These are phyloP conservation scores for Fusarium musae DNA, from an alignment of 2,329 filamentous ascomycete genomes.

Conservation along the genomic window DNA sequence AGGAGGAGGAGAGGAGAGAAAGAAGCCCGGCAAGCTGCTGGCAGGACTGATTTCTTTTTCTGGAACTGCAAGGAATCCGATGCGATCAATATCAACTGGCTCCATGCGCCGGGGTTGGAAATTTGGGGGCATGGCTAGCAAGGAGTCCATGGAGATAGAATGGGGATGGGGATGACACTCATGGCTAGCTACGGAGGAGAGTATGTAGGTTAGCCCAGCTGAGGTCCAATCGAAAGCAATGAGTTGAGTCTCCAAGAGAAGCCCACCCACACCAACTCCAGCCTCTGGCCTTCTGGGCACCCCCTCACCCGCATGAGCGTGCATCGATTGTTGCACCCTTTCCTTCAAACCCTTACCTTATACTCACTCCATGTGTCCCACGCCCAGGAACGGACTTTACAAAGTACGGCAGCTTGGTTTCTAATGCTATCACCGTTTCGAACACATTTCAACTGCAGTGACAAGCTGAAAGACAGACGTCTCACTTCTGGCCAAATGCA, in stretches of 20 bases:
- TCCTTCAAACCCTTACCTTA: slow-evolving; percentile 17
- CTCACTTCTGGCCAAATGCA: slow-evolving; percentile 7
- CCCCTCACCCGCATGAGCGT: slow-evolving; percentile 1
- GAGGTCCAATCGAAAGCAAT: slow-evolving; percentile 27
- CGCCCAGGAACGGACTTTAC: slow-evolving; percentile 21
- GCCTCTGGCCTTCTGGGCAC: slow-evolving; percentile 3
- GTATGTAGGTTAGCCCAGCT: background rate
- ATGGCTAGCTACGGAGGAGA: slow-evolving; percentile 13
- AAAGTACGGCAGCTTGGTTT: background rate
- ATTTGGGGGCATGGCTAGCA: slow-evolving; percentile 27
- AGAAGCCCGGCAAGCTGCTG: slow-evolving; percentile 2
- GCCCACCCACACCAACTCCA: slow-evolving; percentile 33
- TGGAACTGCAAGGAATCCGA: slow-evolving; percentile 31
- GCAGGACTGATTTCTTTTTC: slow-evolving; percentile 13
- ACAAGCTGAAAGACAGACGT: background rate
- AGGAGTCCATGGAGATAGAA: slow-evolving; percentile 34
- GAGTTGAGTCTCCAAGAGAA: slow-evolving; percentile 16
- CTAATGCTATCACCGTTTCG: background rate
- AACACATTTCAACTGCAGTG: background rate
- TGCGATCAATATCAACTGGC: slow-evolving; percentile 27
- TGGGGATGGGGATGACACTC: slow-evolving; percentile 28
- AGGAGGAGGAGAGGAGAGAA: background rate
- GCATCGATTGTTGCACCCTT: slow-evolving; percentile 21
- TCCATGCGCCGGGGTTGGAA: slow-evolving; percentile 32
- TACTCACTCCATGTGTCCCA: slow-evolving; percentile 21